Evolutionary conservation across 139 green algal genomes (phyloP), one percentile per base, ranked within the genome.

Genomic region (Micractinium sp.): DNA sequence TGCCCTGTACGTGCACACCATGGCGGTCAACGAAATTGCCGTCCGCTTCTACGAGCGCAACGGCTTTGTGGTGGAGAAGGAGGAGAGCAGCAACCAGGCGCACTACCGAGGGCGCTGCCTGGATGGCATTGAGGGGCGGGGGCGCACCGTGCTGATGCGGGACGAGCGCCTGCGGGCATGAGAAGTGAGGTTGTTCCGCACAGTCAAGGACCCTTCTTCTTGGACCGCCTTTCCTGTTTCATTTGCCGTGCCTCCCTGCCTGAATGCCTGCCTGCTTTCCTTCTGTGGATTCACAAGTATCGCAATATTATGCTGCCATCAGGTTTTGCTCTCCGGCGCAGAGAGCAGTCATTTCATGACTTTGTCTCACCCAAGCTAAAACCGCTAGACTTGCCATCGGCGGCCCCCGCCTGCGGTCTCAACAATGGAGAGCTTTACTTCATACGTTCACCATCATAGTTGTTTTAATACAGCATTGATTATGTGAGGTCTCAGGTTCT

Each of bases 61-160:
- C 38, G 93, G 93, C 16, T 95, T 95, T 86, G 73, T 86, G 15
- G 35, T 93, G 39, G 92, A 94, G 61, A 91, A 94, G 75, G 93
- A 95, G 78, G 93, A 95, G 81, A 93, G 47, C 31, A 81, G 60
- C 39, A 94, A 94, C 75, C 56, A 90, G 71, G 93, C 93, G 75
- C 92, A 95, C 80, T 92, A 94, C 81, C 82, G 93, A 16, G 93
- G 93, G 4, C 85, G 89, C 74, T 95, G 93, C 79, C 82, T 95
- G 38, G 93, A 95, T 78, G 93, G 93, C 36, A 91, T 95, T 25
- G 92, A 94, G 85, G 93, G 93, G 0, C 63, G 87, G 13, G 93
- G 93, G 4, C 89, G 93, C 77, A 93, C 92, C 3, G 38, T 94
- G 29, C 88, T 95, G 41, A 66, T 95, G 73, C 41, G 91, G 12